These are phyloP conservation scores for Trypanosoma melophagium DNA, from an alignment of 208 protist genomes.

Conservation along the genomic window DNA sequence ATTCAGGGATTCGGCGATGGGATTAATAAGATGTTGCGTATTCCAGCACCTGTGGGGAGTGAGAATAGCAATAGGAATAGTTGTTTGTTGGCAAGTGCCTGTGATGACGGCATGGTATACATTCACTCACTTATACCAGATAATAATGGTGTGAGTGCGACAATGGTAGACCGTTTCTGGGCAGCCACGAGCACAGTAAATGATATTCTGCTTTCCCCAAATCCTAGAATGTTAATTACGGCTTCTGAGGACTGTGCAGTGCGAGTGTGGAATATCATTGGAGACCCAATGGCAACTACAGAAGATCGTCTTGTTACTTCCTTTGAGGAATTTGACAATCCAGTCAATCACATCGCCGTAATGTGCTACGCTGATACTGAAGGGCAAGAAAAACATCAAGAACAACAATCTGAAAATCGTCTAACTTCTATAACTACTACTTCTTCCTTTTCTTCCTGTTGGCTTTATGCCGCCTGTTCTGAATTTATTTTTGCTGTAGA, in stretches of 20 bases:
- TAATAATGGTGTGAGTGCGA: slow-evolving; percentile 20
- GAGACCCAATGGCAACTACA: slow-evolving; percentile 23
- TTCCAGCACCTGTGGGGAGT: slow-evolving; percentile 24
- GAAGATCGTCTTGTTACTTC: slow-evolving; percentile 66
- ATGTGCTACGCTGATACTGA: slow-evolving; percentile 18
- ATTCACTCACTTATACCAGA: slow-evolving; percentile 45
- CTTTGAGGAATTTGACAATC: slow-evolving; percentile 83
- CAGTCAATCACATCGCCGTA: slow-evolving; percentile 79
- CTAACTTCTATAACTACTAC: too few species aligned
- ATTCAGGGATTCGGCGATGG: slow-evolving; percentile 70
- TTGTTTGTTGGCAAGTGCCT: slow-evolving; percentile 56
- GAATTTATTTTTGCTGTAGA: slow-evolving; percentile 79
- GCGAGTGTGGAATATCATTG: slow-evolving; percentile 69
- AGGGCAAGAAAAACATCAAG: background rate
- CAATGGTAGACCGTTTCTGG: slow-evolving; percentile 68
- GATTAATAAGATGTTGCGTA: slow-evolving; percentile 78
- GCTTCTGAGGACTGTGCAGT: slow-evolving; percentile 78
- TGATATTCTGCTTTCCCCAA: slow-evolving; percentile 58
- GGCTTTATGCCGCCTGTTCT: slow-evolving; percentile 78
- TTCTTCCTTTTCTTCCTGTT: slow-evolving; percentile 14
- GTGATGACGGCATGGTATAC: slow-evolving; percentile 84
- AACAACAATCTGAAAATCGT: background rate
- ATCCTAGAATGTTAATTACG: slow-evolving; percentile 51
- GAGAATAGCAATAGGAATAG: background rate
- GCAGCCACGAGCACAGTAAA: slow-evolving; percentile 76